Evolutionary conservation across 2,329 filamentous ascomycete genomes (phyloP), one percentile per base, ranked within the genome.

Genomic region (Stenocarpella maydis): DNA sequence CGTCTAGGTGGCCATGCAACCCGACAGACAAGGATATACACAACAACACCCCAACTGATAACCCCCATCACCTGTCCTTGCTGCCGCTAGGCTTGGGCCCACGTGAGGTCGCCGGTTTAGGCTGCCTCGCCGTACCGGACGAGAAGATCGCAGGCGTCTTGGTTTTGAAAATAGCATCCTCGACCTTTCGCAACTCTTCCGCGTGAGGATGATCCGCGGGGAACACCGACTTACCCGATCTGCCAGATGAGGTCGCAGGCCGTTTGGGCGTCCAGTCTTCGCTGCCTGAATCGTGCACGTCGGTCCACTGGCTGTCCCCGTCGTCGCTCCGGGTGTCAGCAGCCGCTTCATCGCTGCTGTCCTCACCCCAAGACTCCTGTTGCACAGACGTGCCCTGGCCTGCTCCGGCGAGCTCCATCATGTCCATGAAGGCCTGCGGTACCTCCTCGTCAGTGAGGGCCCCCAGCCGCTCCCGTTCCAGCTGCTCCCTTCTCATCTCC

Each of bases 371-470:
- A 3, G 54, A 50, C 24, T 61, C 61, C 53, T 71, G 52, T 45
- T 60, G 17, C 4, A 63, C 28, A 2, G 21, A 43, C 34, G 68
- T 41, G 9, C 47, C 41, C 15, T 49, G 41, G 60, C 68, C 55
- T 2, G 15, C 34, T 0, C 8, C 52, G 24, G 65, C 69, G 60
- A 67, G 53, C 45, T 69, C 52, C 69, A 69, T 60, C 69, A 71
- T 69, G 26, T 71, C 69, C 19, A 53, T 28, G 66, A 71, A 68
- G 15, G 65, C 43, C 65, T 65, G 65, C 28, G 69, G 69, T 31
- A 69, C 49, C 2, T 53, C 52, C 17, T 65, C 52, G 4, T 68
- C 31, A 1, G 52, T 12, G n/a, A 4, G 9, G 14, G n/a, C 52
- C 3, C 21, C 31, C 54, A 21, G 26, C 31, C 17, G 55, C 19